Base-by-base conservation (phyloP, 331 rosid species). In the Pyrus hybrid region DNA sequence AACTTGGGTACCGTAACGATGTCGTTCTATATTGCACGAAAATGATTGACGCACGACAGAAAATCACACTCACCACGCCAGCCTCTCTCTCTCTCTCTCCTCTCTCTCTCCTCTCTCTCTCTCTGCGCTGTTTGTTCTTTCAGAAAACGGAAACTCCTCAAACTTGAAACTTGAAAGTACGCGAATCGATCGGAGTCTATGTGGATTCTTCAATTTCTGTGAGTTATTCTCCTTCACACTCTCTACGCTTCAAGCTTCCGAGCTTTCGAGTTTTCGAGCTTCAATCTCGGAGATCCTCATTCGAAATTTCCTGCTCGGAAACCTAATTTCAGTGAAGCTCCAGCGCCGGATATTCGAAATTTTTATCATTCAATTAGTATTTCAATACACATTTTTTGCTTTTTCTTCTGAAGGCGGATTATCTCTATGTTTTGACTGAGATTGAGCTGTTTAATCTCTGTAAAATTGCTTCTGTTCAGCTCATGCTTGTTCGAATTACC, bases 101-200 rank as follows among this genome's bases (percentile, higher is more conserved):
- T 26, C 49, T 14, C 23, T 23, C 76, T 41, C 70, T 21, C 63
- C 43, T 29, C 22, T 37, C 13, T 37, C 45, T 35, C 13, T 10
- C 13, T 10, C 45, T 45, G 62, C 43, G 68, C 70, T 63, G 71
- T 45, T 20, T 71, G 70, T 65, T 81, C 70, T 7, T 16, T 78
- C 72, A 68, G 73, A 74, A 74, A 76, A 14, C 30, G 56, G 43
- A 33, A 35, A 58, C 70, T 16, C 67, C 16, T 28, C 41, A 28
- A 63, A 63, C 67, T 16, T 16, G 28, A 5, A 60, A 58, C 70
- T 63, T 9, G 64, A 3, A 56, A 20, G 41, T 8, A 6, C 72
- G 41, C 45, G 64, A 71, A 58, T 78, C 78, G 64, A 63, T 76
- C 54, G 64, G 62, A 58, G 28, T 33, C 78, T 68, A 47, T 47